Percentiles rank a stretch among this genome's conserved stretches.
phyloP scores from a whole-genome alignment of 768 basidiomycete species.

The Pholiota conissans region DNA sequence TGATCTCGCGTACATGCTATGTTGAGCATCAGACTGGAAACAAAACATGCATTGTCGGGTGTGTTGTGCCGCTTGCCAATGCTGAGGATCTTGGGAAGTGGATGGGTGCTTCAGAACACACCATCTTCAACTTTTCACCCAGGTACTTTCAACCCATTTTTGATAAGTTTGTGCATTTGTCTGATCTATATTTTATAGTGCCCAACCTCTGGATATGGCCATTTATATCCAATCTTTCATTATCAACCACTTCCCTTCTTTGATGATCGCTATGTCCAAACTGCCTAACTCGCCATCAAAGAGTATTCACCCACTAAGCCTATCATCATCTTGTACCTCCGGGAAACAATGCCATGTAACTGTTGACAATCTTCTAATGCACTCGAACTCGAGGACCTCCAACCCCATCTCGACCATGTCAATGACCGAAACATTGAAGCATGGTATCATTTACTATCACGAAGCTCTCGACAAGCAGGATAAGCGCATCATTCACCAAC shows the following conservation, averaged over 20 bases:
- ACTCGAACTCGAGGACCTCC: conserved; percentile 80
- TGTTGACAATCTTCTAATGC: conserved; percentile 86
- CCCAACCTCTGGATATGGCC: conserved; percentile 96
- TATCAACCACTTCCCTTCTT: conserved; percentile 96
- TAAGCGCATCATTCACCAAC: conserved; percentile 87
- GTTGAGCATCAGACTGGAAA: conserved; percentile 92
- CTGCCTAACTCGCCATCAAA: conserved; percentile 92
- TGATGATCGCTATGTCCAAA: conserved; percentile 99
- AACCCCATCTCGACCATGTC: conserved; percentile 86
- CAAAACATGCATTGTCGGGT: conserved; percentile 93
- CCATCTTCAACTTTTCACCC: conserved; percentile 97
- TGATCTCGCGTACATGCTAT: conserved; percentile 95
- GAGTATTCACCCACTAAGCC: conserved; percentile 87
- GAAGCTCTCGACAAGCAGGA: conserved; percentile 92
- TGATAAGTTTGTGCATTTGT: background rate
- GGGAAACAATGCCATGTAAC: conserved; percentile 93
- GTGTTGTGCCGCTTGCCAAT: conserved; percentile 93
- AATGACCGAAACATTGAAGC: conserved; percentile 82
- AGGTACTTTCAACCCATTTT: conserved; percentile 44
- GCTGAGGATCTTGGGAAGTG: conserved; percentile 96
- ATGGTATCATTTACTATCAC: conserved; percentile 94
- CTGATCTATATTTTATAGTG: conserved; percentile 43
- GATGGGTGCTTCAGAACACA: conserved; percentile 93
- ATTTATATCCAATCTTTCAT: conserved; percentile 96
- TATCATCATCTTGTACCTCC: conserved; percentile 85